Evolutionary conservation across 2,329 filamentous ascomycete species (phyloP).

Genomic region (Colletotrichum gigasporum): DNA sequence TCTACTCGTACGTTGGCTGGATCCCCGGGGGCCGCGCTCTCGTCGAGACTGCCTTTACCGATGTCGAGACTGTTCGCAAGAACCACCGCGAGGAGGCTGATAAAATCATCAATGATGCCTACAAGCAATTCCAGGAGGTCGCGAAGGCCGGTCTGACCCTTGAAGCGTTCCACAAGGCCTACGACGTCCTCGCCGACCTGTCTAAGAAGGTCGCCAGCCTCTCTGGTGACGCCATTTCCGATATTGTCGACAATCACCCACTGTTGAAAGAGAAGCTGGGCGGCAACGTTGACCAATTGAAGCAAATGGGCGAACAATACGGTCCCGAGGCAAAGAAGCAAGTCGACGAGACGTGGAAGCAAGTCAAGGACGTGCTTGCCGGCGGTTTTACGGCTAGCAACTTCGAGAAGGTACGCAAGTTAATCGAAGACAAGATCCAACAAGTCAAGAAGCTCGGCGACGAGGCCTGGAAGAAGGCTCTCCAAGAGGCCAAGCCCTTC

Average conservation of each 20-base stretch:
- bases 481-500: constrained; percentile 76
- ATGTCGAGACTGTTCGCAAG: constrained; percentile 72
- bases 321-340: constrained; percentile 82
- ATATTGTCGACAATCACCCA: constrained; percentile 79
- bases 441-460: constrained; percentile 75
- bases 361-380: constrained; percentile 71
- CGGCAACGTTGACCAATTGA: constrained; percentile 73
- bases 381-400: constrained; percentile 65
- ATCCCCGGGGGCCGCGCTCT: constrained; percentile 76
- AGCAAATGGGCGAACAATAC: constrained; percentile 74
- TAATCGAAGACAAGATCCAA: constrained; percentile 76
- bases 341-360: constrained; percentile 75
- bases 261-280: constrained; percentile 77
- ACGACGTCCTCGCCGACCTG: constrained; percentile 70
- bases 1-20: constrained; percentile 75
- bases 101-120: constrained; percentile 72
- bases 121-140: constrained; percentile 71
- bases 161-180: constrained; percentile 68
- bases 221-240: constrained; percentile 67
- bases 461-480: constrained; percentile 75
- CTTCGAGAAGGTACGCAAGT: constrained; percentile 64
- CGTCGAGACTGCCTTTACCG: constrained; percentile 75
- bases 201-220: constrained; percentile 68
- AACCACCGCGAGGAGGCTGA: constrained; percentile 78
- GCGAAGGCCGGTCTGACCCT: constrained; percentile 69